These are phyloP conservation scores for Peterozyma xylosa DNA, from an alignment of 805 yeast genomes.

Conservation along the genomic window DNA sequence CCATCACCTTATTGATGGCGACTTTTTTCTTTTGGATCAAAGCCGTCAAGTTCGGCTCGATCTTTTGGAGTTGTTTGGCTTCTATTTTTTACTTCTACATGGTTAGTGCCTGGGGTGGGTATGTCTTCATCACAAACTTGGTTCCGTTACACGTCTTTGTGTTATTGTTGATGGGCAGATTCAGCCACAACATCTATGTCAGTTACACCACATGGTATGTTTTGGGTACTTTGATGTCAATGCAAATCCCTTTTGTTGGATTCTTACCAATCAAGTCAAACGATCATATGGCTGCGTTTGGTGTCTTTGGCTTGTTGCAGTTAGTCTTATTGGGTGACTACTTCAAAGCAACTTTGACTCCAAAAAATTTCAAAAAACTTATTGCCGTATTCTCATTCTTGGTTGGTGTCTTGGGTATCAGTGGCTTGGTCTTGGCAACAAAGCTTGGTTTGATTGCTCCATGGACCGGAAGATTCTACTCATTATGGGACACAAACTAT, in stretches of 20 bases:
- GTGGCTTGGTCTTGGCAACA: slow-evolving; percentile 72
- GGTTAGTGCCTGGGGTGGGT: slow-evolving; percentile 99
- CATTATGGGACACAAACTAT: slow-evolving; percentile 95
- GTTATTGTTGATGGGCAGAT: slow-evolving; percentile 89
- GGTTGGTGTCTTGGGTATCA: slow-evolving; percentile 55
- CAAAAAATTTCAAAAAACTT: slow-evolving; percentile 65
- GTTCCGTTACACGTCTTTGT: slow-evolving; percentile 94
- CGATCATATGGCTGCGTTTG: slow-evolving; percentile 97
- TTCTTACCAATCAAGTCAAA: slow-evolving; percentile 94
- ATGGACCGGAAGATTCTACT: slow-evolving; percentile 99
- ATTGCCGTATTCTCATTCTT: slow-evolving; percentile 51
- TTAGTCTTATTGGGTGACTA: slow-evolving; percentile 82
- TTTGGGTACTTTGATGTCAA: slow-evolving; percentile 93
- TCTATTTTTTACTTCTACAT: slow-evolving; percentile 92
- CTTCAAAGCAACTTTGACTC: slow-evolving; percentile 64
- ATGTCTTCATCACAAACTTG: slow-evolving; percentile 95
- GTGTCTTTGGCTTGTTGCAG: slow-evolving; percentile 93
- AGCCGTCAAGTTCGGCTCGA: slow-evolving; percentile 85
- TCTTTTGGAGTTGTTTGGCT: slow-evolving; percentile 73
- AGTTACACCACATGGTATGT: slow-evolving; percentile 97
- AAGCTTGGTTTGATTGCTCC: slow-evolving; percentile 94
- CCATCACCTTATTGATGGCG: slow-evolving; percentile 90
- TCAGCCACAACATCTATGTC: slow-evolving; percentile 71
- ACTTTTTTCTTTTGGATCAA: slow-evolving; percentile 96
- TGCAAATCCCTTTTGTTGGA: slow-evolving; percentile 99